Conservation (phyloP, 2,329 filamentous ascomycete species). For the Annulohypoxylon truncatum region DNA sequence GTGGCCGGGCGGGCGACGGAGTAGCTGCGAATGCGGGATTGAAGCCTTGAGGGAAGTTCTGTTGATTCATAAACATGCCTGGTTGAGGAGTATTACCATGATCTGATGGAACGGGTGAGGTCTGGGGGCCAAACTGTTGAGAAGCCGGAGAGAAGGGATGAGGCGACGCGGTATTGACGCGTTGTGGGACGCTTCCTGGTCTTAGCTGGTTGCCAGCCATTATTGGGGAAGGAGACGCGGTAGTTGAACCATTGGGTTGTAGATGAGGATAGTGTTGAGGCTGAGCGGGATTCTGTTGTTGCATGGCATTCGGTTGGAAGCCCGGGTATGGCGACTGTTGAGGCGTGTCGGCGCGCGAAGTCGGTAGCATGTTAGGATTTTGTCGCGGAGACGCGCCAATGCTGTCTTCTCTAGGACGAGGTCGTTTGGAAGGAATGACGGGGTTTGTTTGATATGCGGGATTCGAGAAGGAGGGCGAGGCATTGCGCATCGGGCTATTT, state of each 20-base stretch:
- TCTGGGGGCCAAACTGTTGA: slow-evolving; percentile 77
- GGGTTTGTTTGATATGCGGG: slow-evolving; percentile 85
- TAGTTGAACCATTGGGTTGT: slow-evolving; percentile 81
- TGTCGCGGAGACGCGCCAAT: slow-evolving; percentile 84
- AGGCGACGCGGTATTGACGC: slow-evolving; percentile 91
- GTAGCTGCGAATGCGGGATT: slow-evolving; percentile 69
- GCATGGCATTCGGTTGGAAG: slow-evolving; percentile 74
- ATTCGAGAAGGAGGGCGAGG: slow-evolving; percentile 81
- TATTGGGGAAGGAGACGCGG: slow-evolving; percentile 91
- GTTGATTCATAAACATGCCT: slow-evolving; percentile 72
- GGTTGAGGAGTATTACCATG: slow-evolving; percentile 80
- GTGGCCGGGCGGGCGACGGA: slow-evolving; percentile 66
- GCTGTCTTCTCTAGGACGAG: slow-evolving; percentile 84
- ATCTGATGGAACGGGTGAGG: slow-evolving; percentile 81
- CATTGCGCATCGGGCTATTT: slow-evolving; percentile 86
- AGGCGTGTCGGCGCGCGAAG: slow-evolving; percentile 92
- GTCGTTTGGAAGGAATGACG: slow-evolving; percentile 90
- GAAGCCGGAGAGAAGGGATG: slow-evolving; percentile 86
- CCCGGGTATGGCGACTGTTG: slow-evolving; percentile 79
- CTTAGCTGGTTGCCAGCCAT: slow-evolving; percentile 81
- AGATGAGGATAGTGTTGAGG: slow-evolving; percentile 83
- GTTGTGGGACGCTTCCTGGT: slow-evolving; percentile 76
- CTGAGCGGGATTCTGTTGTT: slow-evolving; percentile 71
- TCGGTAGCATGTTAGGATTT: slow-evolving; percentile 77
- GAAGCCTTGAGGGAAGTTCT: slow-evolving; percentile 67